These are phyloP conservation scores for Ulota crispa DNA, from an alignment of 225 moss, liverwort and hornwort species.

Conservation along the genomic window DNA sequence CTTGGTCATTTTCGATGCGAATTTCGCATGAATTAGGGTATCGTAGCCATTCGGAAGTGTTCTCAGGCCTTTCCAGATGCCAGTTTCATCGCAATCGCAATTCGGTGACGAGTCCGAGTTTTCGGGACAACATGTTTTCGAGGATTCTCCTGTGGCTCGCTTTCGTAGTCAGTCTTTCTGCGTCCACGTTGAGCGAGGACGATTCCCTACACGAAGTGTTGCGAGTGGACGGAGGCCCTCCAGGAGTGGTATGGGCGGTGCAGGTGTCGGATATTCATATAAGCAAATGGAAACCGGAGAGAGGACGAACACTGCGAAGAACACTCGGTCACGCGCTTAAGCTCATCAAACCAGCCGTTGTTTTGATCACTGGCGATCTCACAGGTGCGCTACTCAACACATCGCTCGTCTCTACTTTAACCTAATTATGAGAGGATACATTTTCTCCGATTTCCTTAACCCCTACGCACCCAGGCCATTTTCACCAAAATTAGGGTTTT, in stretches of 20 bases:
- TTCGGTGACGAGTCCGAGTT: not conserved
- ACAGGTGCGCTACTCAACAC: slow-evolving; percentile 47
- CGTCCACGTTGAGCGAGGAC: not conserved
- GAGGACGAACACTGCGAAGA: slow-evolving; percentile 56
- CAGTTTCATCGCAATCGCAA: not conserved
- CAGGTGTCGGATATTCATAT: slow-evolving; percentile 93
- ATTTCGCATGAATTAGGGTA: slow-evolving; percentile 11
- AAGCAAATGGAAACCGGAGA: slow-evolving; percentile 69
- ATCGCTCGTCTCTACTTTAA: not conserved
- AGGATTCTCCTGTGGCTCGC: slow-evolving; percentile 10
- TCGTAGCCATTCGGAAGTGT: not conserved
- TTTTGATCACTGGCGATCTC: slow-evolving; percentile 84
- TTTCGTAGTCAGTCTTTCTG: not conserved
- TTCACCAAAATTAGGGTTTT: no score
- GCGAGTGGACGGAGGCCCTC: slow-evolving; percentile 39
- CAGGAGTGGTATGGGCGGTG: slow-evolving; percentile 86
- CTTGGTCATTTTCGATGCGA: not conserved
- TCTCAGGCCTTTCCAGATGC: not conserved
- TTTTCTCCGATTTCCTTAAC: no score
- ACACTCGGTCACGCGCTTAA: slow-evolving; percentile 63
- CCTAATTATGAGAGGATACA: not conserved
- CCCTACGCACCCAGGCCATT: no score
- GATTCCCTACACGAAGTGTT: slow-evolving; percentile 23
- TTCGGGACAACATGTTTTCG: slow-evolving; percentile 11
- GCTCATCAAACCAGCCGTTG: slow-evolving; percentile 66